These are phyloP conservation scores for Plasmopara muralis DNA, from an alignment of 352 stramenopile genomes.

Conservation along the genomic window DNA sequence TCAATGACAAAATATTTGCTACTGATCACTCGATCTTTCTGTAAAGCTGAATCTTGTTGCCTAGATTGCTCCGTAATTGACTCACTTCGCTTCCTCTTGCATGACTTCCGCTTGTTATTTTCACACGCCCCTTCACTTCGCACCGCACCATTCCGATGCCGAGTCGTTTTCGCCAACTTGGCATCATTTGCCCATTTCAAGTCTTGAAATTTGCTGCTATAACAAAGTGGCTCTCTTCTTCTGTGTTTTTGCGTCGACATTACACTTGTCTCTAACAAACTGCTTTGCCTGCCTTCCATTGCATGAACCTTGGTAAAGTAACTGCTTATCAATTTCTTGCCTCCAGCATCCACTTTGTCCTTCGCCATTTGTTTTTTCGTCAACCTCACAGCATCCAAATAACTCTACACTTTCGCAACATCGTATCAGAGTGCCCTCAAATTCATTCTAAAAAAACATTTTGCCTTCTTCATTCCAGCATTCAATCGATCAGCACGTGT, in stretches of 20 bases:
- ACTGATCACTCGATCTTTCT: conserved; percentile 10
- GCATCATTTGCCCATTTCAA: conserved; percentile 2
- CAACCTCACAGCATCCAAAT: conserved; percentile 24
- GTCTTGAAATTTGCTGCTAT: conserved; percentile 1
- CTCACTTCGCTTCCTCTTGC: conserved; percentile 19
- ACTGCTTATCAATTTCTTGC: conserved; percentile 24
- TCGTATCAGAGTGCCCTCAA: not conserved
- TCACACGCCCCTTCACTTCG: conserved; percentile 3
- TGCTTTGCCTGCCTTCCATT: conserved; percentile 13
- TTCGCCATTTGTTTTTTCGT: conserved; percentile 24
- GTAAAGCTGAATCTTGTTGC: not conserved
- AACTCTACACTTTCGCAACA: conserved; percentile 8
- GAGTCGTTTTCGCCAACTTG: conserved; percentile 5
- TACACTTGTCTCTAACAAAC: conserved; percentile 5
- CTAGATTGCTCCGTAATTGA: conserved; percentile 3
- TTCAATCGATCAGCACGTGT: conserved; percentile 57
- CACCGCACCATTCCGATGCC: conserved; percentile 1
- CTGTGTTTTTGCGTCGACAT: conserved; percentile 6
- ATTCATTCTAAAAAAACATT: not conserved
- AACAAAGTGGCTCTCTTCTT: conserved; percentile 14
- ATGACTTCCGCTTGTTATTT: conserved; percentile 12
- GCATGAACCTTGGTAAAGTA: conserved; percentile 16
- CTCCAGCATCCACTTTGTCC: conserved; percentile 17
- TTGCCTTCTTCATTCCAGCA: conserved; percentile 41
- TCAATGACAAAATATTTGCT: conserved; percentile 22